Conservation (phyloP, 768 basidiomycete species). For the Lactarius sanguifluus region DNA sequence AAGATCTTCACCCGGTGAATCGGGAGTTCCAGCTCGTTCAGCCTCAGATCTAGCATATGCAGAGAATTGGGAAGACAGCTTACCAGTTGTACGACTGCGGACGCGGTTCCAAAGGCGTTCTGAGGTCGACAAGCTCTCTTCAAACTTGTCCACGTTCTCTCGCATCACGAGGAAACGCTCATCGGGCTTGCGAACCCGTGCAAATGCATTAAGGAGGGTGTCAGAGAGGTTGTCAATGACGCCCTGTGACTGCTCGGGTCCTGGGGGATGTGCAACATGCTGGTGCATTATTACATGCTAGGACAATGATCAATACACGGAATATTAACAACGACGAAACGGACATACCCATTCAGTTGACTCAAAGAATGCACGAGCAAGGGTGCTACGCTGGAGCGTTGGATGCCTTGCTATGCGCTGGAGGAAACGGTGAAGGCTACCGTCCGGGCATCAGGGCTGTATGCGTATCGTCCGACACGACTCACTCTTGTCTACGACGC, state of each 20-base stretch:
- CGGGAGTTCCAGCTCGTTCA: slow-evolving; percentile 79
- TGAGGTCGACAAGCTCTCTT: slow-evolving; percentile 81
- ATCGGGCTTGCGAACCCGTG: slow-evolving; percentile 94
- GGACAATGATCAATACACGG: slow-evolving; percentile 14
- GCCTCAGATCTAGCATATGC: slow-evolving; percentile 61
- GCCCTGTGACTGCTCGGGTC: slow-evolving; percentile 72
- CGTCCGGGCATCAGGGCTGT: slow-evolving; percentile 10
- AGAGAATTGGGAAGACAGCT: slow-evolving; percentile 41
- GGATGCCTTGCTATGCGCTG: slow-evolving; percentile 92
- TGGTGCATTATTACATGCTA: slow-evolving; percentile 98
- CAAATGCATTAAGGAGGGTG: slow-evolving; percentile 93
- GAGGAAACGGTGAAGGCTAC: slow-evolving; percentile 88
- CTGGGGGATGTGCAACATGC: slow-evolving; percentile 88
- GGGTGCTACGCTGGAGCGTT: slow-evolving; percentile 85
- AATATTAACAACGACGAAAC: slow-evolving; percentile 18
- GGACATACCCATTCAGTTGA: slow-evolving; percentile 94
- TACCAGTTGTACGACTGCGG: slow-evolving; percentile 83
- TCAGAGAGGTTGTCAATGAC: slow-evolving; percentile 96
- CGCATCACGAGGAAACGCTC: slow-evolving; percentile 93
- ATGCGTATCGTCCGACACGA: slow-evolving; percentile 22
- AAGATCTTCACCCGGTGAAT: slow-evolving; percentile 82
- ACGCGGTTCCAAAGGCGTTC: slow-evolving; percentile 81
- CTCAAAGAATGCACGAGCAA: slow-evolving; percentile 93
- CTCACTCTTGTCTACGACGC: slow-evolving; percentile 82
- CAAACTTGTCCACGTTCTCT: slow-evolving; percentile 91